Evolutionary conservation across 495 filamentous ascomycete genomes (phyloP), one percentile per base, ranked within the genome.

Genomic region (Pseudotulostoma volvatum): DNA sequence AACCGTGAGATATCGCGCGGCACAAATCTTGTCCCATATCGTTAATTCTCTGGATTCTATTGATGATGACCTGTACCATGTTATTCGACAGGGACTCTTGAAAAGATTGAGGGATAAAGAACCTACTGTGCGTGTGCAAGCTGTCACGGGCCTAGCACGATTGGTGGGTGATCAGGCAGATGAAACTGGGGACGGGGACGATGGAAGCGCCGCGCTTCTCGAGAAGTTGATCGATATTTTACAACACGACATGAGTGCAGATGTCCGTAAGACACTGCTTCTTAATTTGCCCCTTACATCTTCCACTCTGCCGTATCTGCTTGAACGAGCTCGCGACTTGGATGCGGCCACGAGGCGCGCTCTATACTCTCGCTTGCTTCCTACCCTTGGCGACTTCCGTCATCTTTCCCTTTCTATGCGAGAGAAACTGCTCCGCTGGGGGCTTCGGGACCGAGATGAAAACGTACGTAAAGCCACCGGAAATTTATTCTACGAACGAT

Each of bases 351-450:
- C 84, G 1, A 70, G 90, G 36, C 70, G 86, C 34, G 82, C 81
- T 8, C 65, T 99, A 4, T 99, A 95, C 52, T 80, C 88, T 2
- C 76, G 82, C 11, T 62, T 99, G 1, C 63, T 99, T 5, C 92
- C 90, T 1, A 79, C 82, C 0, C 67, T 99, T 5, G 88, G 87
- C 13, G 90, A 99, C 59, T 99, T 99, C 63, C 78, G 90, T 36
- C 84, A 96, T 59, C 64, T 99, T 33, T 93, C 85, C 15, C 67
- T 96, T n/a, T 81, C 77, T 1, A 93, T 96, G 81, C 66, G 90
- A 46, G 92, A 95, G 56, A 95, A 95, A 56, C 68, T 99, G 15
- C 74, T 99, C 31, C 74, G 92, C 8, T 99, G 87, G 88, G 90
- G 90, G 20, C 59, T 99, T 30, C 77, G 88, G 20, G 90, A 99